These are phyloP conservation scores for Gossypium trilobum DNA, from an alignment of 441 rosid genomes.

Conservation along the genomic window DNA sequence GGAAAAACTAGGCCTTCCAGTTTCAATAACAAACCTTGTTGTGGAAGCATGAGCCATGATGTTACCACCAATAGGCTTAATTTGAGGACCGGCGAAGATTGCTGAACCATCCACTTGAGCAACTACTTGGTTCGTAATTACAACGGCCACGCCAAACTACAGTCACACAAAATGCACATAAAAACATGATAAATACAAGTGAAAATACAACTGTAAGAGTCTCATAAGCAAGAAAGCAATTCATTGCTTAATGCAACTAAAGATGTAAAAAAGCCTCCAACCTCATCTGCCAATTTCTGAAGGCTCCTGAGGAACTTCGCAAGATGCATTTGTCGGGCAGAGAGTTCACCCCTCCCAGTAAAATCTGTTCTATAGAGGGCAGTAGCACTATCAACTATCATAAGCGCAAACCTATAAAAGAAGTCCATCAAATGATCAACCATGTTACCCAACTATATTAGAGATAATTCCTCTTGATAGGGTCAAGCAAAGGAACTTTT, in stretches of 20 bases:
- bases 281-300: slow-evolving; percentile 96
- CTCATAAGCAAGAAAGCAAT: not conserved
- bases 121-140: slow-evolving; percentile 91
- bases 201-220: not conserved
- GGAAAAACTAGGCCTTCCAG: too few relatives aligned
- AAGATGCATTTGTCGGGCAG: slow-evolving; percentile 98
- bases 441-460: not conserved
- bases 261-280: slow-evolving; percentile 13
- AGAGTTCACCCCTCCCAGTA: slow-evolving; percentile 92
- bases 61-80: slow-evolving; percentile 91
- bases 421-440: slow-evolving; percentile 13
- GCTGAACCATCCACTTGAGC: slow-evolving; percentile 98
- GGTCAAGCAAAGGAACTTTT: not conserved
- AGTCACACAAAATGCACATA: not conserved
- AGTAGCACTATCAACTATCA: slow-evolving; percentile 93
- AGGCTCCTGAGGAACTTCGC: slow-evolving; percentile 91
- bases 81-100: slow-evolving; percentile 86
- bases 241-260: not conserved
- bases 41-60: slow-evolving; percentile 99
- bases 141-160: slow-evolving; percentile 91
- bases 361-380: slow-evolving; percentile 93
- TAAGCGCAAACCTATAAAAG: slow-evolving; percentile 68
- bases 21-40: slow-evolving; percentile 47
- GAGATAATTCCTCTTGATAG: not conserved
- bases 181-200: not conserved